phyloP scores from a whole-genome alignment of 2,329 filamentous ascomycete species.

The Apiospora pterosperma region DNA sequence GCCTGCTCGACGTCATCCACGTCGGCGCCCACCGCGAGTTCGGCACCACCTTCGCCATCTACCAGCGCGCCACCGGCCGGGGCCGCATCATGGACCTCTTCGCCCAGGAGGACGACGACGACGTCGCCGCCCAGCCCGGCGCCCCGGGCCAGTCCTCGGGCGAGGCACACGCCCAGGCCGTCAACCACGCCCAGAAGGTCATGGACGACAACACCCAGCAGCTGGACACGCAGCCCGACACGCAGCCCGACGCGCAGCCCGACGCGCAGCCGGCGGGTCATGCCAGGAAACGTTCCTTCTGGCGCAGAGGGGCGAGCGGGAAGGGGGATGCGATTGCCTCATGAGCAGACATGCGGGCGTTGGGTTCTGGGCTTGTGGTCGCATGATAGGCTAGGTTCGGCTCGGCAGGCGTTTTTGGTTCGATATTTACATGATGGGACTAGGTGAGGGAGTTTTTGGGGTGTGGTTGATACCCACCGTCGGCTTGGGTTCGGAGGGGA shows the following conservation, averaged over 20 bases:
- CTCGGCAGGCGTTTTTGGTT: background rate
- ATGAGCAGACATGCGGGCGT: background rate
- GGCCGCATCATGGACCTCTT: slow-evolving; percentile 53
- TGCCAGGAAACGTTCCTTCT: background rate
- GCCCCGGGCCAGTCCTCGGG: slow-evolving; percentile 21
- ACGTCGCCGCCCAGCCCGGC: slow-evolving; percentile 24
- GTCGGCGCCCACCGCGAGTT: slow-evolving; percentile 48
- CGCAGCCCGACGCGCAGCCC: background rate
- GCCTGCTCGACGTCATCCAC: slow-evolving; percentile 52
- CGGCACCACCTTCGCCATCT: slow-evolving; percentile 50
- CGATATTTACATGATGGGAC: background rate
- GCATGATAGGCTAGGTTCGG: background rate
- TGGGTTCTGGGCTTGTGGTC: background rate
- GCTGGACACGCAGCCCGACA: slow-evolving; percentile 30
- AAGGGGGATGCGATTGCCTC: background rate
- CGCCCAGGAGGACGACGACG: slow-evolving; percentile 27
- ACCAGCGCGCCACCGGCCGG: slow-evolving; percentile 45
- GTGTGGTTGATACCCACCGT: background rate
- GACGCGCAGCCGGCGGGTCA: background rate
- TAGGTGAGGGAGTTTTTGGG: background rate
- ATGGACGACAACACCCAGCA: slow-evolving; percentile 54
- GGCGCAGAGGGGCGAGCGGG: background rate
- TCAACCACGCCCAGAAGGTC: slow-evolving; percentile 47
- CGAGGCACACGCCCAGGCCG: slow-evolving; percentile 30
- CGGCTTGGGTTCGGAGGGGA: background rate